Base-by-base conservation (phyloP, 1,139 yeast genomes). In the Hansenula lynferdii region DNA sequence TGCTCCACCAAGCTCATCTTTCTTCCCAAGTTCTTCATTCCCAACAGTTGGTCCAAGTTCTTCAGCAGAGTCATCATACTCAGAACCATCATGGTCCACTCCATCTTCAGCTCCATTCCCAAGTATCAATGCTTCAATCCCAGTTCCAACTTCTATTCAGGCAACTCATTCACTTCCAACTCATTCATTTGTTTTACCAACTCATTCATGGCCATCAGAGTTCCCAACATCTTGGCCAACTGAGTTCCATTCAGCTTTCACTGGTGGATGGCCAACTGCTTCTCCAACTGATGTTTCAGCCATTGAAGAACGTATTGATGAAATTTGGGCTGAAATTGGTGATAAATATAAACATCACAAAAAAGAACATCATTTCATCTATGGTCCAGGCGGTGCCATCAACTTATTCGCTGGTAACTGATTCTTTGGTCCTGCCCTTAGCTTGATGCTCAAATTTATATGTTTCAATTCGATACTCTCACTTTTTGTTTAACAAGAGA, bases 181-280 rank as follows among this genome's bases (percentile, higher is more conserved):
- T 27, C 31, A n/a, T 20, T 20, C 24, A 11, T 27, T 27, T 11
- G 20, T 11, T 10, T 27, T 27, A 16, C 29, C 29, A 27, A 27
- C 29, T 17, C 8, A 27, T 9, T 19, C 26, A 30, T 30, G 33
- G 33, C 33, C 33, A 21, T 10, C 33, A 5, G 18, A 18, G 21
- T 30, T 30, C 26, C 33, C 33, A 30, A 15, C 33, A 16, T 19
- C 21, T 8, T 30, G 33, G 33, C 33, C 33, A 30, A 22, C 33
- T 16, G 27, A 30, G 16, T 30, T 21, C 17, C 6, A 26, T 14
- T 9, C n/a, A 14, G 18, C 22, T 16, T 30, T 30, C 33, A 26
- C 33, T 15, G 22, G 27, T 11, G 33, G 33, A 15, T 30, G 33
- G 33, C 33, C 33, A 30, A 22, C 25, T 5, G 5, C 26, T 16